A percentile compares a stretch with the other conserved stretches of the same genome.
Conservation (phyloP, 768 basidiomycete species). For the Agaricus sinodeliciosus region DNA sequence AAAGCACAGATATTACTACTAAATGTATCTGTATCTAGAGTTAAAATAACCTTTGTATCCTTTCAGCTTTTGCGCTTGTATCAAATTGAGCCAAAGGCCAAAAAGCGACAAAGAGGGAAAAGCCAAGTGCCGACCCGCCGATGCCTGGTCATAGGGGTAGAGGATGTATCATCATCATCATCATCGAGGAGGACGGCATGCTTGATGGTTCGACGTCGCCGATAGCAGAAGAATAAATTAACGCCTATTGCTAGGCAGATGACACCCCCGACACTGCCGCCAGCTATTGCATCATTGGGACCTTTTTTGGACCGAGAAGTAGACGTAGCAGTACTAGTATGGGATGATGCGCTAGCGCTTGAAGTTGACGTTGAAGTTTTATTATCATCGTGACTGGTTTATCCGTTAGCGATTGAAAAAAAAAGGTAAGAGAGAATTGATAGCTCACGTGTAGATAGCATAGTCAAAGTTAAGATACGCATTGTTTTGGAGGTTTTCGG, state of each 20-base stretch:
- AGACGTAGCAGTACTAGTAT: not conserved
- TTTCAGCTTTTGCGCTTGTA: no score
- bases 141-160: not conserved
- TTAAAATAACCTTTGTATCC: no score
- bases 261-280: slow-evolving; percentile 10
- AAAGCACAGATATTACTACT: no score
- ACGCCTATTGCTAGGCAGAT: slow-evolving; percentile 8
- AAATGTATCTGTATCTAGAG: no score
- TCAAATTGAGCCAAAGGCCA: no score
- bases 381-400: slow-evolving; percentile 2
- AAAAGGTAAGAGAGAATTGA: not conserved
- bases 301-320: not conserved
- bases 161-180: not conserved
- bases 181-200: not conserved
- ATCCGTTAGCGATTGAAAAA: not conserved
- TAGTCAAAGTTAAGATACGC: slow-evolving; percentile 12
- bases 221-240: not conserved
- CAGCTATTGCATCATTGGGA: slow-evolving; percentile 6
- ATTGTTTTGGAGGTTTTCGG: slow-evolving; percentile 4
- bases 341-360: not conserved
- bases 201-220: not conserved
- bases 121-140: no score
- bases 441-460: slow-evolving; percentile 12
- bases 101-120: no score
- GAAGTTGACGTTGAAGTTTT: not conserved